Conservation (phyloP, 2,329 filamentous ascomycete species). For the Pseudofabraea citricarpa region DNA sequence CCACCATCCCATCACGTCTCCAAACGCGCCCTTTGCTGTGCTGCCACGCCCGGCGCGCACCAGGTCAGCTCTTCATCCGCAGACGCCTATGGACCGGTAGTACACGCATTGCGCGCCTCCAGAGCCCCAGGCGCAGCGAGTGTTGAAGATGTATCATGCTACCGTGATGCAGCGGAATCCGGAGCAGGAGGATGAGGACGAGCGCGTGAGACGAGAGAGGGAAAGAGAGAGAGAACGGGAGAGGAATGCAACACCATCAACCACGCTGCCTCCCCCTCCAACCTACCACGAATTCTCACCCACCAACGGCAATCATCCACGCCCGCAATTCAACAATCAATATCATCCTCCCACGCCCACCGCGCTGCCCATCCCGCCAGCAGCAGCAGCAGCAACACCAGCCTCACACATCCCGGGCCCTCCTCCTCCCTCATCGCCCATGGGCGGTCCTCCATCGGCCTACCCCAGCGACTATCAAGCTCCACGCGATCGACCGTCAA, state of each 20-base stretch:
- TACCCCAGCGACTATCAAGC: slow-evolving; percentile 30
- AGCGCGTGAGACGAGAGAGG: slow-evolving; percentile 21
- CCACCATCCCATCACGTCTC: too few species aligned
- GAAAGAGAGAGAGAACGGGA: too few species aligned
- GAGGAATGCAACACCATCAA: slow-evolving; percentile 19
- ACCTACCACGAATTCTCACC: slow-evolving; percentile 23
- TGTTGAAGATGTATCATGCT: slow-evolving; percentile 25
- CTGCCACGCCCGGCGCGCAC: too few species aligned
- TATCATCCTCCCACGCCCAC: slow-evolving; percentile 23
- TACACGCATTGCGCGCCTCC: slow-evolving; percentile 10
- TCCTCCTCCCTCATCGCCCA: slow-evolving; percentile 21
- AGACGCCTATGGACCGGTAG: slow-evolving; percentile 22
- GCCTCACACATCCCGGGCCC: slow-evolving; percentile 20
- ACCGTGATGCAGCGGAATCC: slow-evolving; percentile 23
- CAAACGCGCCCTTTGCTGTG: too few species aligned
- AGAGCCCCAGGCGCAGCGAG: slow-evolving; percentile 15
- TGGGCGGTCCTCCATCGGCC: slow-evolving; percentile 17
- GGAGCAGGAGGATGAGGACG: slow-evolving; percentile 21
- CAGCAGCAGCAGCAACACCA: slow-evolving; percentile 4
- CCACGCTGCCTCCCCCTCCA: slow-evolving; percentile 19
- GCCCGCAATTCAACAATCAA: slow-evolving; percentile 24
- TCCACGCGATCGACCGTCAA: slow-evolving; percentile 33
- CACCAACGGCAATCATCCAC: slow-evolving; percentile 22
- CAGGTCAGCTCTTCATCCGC: too few species aligned
- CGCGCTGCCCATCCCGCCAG: slow-evolving; percentile 17